These are phyloP conservation scores for Athelia psychrophila DNA, from an alignment of 1,284 basidiomycete species.

Conservation along the genomic window DNA sequence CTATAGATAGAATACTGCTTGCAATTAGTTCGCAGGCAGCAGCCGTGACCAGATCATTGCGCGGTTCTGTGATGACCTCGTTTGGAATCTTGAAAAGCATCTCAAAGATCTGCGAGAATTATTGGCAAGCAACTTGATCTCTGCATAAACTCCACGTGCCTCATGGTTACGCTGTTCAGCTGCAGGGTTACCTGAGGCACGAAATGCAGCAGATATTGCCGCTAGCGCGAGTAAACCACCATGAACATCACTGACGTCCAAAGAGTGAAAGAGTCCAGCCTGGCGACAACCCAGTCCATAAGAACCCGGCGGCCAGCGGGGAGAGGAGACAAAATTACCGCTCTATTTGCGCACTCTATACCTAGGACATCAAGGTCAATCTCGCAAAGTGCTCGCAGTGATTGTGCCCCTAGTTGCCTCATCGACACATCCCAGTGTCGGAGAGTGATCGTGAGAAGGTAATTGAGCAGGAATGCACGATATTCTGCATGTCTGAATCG, in stretches of 20 bases:
- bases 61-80: conserved; percentile 58
- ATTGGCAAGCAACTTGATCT: background rate
- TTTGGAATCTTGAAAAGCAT: conserved; percentile 54
- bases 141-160: conserved; percentile 34
- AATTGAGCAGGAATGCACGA: conserved; percentile 65
- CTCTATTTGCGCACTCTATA: conserved; percentile 43
- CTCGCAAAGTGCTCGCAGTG: conserved; percentile 68
- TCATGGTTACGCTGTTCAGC: conserved; percentile 14
- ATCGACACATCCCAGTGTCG: conserved; percentile 90
- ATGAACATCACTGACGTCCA: conserved; percentile 76
- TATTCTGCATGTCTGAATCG: conserved; percentile 65
- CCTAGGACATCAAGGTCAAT: conserved; percentile 56
- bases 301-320: conserved; percentile 61
- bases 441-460: conserved; percentile 74
- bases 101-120: conserved; percentile 51
- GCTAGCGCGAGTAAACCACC: conserved; percentile 77
- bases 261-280: conserved; percentile 56
- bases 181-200: conserved; percentile 22
- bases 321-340: conserved; percentile 39
- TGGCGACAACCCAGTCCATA: conserved; percentile 57
- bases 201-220: conserved; percentile 63
- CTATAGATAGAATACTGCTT: conserved; percentile 55
- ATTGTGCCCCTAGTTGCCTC: conserved; percentile 78
- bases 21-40: conserved; percentile 77
- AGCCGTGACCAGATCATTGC: conserved; percentile 73